These are phyloP conservation scores for Gautieria morchelliformis DNA, from an alignment of 768 basidiomycete species.

Conservation along the genomic window DNA sequence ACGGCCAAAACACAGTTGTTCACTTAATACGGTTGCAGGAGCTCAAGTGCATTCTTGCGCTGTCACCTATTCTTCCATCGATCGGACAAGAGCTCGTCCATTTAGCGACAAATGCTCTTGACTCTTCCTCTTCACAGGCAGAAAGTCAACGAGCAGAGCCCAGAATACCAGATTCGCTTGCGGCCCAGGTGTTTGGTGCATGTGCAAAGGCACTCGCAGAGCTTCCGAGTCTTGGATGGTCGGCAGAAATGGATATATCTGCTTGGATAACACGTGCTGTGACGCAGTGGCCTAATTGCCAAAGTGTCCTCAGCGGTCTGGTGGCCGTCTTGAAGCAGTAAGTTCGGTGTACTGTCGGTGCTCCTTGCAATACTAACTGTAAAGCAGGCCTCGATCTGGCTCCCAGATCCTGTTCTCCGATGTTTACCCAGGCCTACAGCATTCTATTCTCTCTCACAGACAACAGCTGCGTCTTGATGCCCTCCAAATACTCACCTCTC, in stretches of 20 bases:
- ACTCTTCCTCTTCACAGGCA: conserved; percentile 1
- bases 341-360: background rate
- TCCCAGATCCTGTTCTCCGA: conserved; percentile 28
- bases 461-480: conserved; percentile 51
- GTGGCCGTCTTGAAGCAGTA: conserved; percentile 35
- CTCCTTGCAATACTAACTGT: background rate
- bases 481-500: conserved; percentile 53
- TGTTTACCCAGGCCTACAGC: conserved; percentile 43
- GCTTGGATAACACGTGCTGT: conserved; percentile 38
- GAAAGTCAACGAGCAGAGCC: background rate
- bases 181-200: conserved; percentile 49
- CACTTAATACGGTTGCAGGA: conserved; percentile 4
- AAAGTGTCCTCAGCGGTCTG: conserved; percentile 45
- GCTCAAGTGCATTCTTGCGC: background rate
- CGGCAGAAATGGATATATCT: conserved; percentile 33
- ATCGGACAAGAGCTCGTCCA: conserved; percentile 14
- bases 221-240: conserved; percentile 37
- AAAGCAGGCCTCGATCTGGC: conserved; percentile 9
- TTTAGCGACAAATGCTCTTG: conserved; percentile 28
- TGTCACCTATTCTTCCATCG: conserved; percentile 7
- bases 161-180: background rate
- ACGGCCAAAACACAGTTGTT: background rate
- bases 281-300: conserved; percentile 49
- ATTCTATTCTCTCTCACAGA: conserved; percentile 64
- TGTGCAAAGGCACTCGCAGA: conserved; percentile 46